phyloP scores from a whole-genome alignment of 176 grass and related monocot genomes.

The Musa acuminata region DNA sequence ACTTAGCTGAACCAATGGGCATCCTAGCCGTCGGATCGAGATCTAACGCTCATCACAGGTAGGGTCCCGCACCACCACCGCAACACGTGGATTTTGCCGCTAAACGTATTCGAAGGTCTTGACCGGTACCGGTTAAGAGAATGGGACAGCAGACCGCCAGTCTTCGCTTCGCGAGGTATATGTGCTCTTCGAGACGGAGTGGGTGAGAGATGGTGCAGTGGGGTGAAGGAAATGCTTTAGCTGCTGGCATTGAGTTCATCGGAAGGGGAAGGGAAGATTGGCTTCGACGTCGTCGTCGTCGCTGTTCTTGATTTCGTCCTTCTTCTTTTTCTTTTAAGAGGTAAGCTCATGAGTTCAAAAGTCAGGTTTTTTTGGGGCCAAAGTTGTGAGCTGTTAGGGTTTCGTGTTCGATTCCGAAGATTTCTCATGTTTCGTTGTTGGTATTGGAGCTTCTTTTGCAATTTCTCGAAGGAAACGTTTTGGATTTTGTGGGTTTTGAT shows the following conservation, averaged over 20 bases:
- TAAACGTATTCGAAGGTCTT: neutral
- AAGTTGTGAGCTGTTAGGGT: neutral
- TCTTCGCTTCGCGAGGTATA: neutral
- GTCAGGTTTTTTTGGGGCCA: neutral
- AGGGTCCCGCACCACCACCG: neutral
- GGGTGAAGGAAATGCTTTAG: constrained; percentile 34
- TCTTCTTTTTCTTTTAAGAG: constrained; percentile 7
- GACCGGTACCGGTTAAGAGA: neutral
- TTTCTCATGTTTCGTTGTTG: neutral
- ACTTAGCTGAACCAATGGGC: neutral
- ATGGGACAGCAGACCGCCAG: neutral
- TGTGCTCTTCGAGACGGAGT: too few species aligned
- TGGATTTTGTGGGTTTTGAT: neutral
- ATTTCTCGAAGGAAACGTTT: neutral
- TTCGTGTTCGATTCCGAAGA: neutral
- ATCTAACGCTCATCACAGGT: neutral
- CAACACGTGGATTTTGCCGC: neutral
- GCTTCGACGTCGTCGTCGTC: neutral
- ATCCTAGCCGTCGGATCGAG: neutral
- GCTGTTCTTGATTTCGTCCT: constrained; percentile 6
- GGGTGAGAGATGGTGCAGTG: neutral
- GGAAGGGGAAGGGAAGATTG: neutral
- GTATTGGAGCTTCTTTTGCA: neutral
- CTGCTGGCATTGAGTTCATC: neutral
- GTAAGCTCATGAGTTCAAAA: constrained; percentile 10